Evolutionary conservation across 805 yeast genomes (phyloP), one percentile per base, ranked within the genome.

Genomic region (Nakazawaea ishiwadae): DNA sequence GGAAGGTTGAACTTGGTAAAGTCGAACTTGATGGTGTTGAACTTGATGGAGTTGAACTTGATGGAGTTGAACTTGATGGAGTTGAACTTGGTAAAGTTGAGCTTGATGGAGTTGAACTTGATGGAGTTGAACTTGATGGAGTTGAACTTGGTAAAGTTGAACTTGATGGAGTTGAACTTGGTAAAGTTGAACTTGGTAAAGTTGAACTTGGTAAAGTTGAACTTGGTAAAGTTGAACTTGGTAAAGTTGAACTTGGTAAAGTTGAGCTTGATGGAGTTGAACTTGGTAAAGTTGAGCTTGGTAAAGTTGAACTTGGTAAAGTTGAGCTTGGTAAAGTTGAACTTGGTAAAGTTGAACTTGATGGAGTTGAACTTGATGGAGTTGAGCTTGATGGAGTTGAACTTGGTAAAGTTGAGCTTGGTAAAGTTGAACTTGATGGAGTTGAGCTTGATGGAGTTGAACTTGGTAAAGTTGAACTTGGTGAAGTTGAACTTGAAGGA

Each of bases 321-420:
- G 20, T 29, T 6, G 31, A 24, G 17, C 31, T 24, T 17, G 36
- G 17, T 4, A n/a, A n/a, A 31, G 14, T 18, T 17, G 33, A 31
- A 17, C 20, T 31, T 3, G 21, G 4, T 31, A 8, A 28, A 11
- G 6, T n/a, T 11, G 15, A 6, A 10, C 31, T n/a, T 10, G 31
- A 28, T 28, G 31, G 31, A 16, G n/a, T 31, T n/a, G 20, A 31
- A 31, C 34, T 31, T n/a, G n/a, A n/a, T n/a, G n/a, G n/a, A 31
- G 34, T 7, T 31, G 18, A 7, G 6, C 18, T n/a, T 9, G 20
- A 9, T 15, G 34, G 14, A 16, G 7, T 7, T 5, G 20, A 7
- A 31, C 21, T 16, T n/a, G n/a, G n/a, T n/a, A n/a, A n/a, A n/a
- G n/a, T n/a, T n/a, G n/a, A n/a, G n/a, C 31, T 29, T 11, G 17